Percentiles rank a stretch among this genome's conserved stretches.
Evolutionary conservation across 2,329 filamentous ascomycete species (phyloP).

Genomic region (Claviceps sp.): DNA sequence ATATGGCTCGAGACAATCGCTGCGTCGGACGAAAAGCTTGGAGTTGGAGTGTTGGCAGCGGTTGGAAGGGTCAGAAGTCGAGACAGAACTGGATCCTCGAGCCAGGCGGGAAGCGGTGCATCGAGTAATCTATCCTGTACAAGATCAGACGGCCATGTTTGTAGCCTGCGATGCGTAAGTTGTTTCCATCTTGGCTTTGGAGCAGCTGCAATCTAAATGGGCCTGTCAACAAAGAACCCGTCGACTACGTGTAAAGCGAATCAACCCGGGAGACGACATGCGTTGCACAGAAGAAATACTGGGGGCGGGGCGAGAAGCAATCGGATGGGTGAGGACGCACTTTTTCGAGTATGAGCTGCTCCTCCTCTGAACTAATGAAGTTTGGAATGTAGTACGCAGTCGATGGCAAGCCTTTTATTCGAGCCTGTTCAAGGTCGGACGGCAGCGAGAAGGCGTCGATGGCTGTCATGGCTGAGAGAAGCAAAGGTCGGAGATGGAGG

Average conservation of each 20-base stretch:
- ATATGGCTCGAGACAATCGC: conserved; percentile 22
- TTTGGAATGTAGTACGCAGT: conserved; percentile 73
- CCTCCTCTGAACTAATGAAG: conserved; percentile 69
- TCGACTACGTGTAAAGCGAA: neutral
- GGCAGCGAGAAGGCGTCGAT: conserved; percentile 23
- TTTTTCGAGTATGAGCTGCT: conserved; percentile 56
- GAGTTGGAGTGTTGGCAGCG: conserved; percentile 10
- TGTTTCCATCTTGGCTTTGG: conserved; percentile 74
- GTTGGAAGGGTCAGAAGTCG: conserved; percentile 40
- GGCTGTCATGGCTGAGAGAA: conserved; percentile 1
- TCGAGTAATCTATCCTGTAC: conserved; percentile 66
- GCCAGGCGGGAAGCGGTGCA: conserved; percentile 61
- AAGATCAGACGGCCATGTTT: conserved; percentile 79
- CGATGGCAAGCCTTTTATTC: conserved; percentile 43
- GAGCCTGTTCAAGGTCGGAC: conserved; percentile 33
- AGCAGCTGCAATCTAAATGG: conserved; percentile 41
- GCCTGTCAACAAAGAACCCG: neutral
- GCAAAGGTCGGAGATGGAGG: neutral
- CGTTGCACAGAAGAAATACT: neutral
- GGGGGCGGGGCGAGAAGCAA: neutral
- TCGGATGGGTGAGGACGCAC: conserved; percentile 27
- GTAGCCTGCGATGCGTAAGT: conserved; percentile 76
- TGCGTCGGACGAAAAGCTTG: neutral
- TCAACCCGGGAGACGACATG: neutral
- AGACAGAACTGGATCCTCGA: conserved; percentile 54